These are phyloP conservation scores for Kappamyces sp. DNA, from an alignment of 192 early-diverging fungal species.

Conservation along the genomic window DNA sequence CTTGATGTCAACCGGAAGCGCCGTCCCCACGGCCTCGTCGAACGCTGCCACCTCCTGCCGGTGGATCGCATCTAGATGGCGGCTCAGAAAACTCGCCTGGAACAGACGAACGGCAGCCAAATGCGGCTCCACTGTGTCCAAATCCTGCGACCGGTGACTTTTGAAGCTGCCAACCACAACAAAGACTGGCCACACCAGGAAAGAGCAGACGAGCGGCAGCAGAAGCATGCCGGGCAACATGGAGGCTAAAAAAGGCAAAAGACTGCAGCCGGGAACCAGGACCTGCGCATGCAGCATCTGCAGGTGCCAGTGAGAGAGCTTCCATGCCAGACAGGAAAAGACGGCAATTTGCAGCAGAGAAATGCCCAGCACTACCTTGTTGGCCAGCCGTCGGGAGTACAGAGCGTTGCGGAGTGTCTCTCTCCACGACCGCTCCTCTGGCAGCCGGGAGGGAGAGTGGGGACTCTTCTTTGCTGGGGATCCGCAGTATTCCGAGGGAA, in stretches of 20 bases:
- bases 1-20: background rate
- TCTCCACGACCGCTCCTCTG: no score
- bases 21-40: background rate
- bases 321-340: no score
- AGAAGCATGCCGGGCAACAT: background rate
- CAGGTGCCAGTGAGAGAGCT: no score
- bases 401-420: no score
- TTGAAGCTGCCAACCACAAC: background rate
- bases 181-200: constrained; percentile 4
- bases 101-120: background rate
- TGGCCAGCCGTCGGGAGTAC: no score
- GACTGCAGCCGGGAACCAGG: no score
- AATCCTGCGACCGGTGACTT: background rate
- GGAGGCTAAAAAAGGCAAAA: background rate
- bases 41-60: background rate
- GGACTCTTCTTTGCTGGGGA: no score
- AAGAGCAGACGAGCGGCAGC: background rate
- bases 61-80: background rate
- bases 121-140: background rate
- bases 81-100: background rate
- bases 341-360: no score
- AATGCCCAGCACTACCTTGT: no score
- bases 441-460: no score
- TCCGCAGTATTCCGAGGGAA: no score
- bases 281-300: no score